A percentile compares a stretch with the other conserved stretches of the same genome.
These are phyloP conservation scores for Phytophthora hybrid DNA, from an alignment of 352 stramenopile genomes.

Conservation along the genomic window DNA sequence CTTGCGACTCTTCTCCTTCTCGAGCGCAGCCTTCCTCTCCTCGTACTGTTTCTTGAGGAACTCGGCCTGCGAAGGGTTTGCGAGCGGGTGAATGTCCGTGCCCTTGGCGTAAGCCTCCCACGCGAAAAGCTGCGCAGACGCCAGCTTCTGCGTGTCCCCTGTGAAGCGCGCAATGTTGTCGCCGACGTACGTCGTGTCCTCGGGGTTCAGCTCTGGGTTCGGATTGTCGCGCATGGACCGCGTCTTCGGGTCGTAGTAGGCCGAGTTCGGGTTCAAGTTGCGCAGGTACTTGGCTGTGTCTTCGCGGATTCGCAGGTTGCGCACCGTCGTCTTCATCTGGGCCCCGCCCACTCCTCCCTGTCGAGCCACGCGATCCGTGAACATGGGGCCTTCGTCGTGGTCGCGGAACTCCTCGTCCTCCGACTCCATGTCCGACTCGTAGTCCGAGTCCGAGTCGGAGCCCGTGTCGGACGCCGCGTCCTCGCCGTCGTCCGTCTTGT, in stretches of 20 bases:
- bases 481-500: slow-evolving; percentile 24
- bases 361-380: slow-evolving; percentile 93
- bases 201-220: slow-evolving; percentile 93
- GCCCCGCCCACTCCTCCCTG: slow-evolving; percentile 97
- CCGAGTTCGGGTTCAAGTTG: slow-evolving; percentile 98
- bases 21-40: slow-evolving; percentile 71
- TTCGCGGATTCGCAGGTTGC: slow-evolving; percentile 99
- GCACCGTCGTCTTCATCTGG: slow-evolving; percentile 98
- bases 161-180: slow-evolving; percentile 96
- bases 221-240: slow-evolving; percentile 99
- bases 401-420: slow-evolving; percentile 93
- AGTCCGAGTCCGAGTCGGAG: slow-evolving; percentile 92
- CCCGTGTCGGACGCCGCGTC: slow-evolving; percentile 48
- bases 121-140: slow-evolving; percentile 95
- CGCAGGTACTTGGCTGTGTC: slow-evolving; percentile 99
- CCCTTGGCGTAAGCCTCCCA: slow-evolving; percentile 95
- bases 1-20: slow-evolving; percentile 73
- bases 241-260: slow-evolving; percentile 99
- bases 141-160: slow-evolving; percentile 94
- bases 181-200: slow-evolving; percentile 95
- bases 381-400: slow-evolving; percentile 94
- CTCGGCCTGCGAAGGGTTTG: slow-evolving; percentile 96
- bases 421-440: slow-evolving; percentile 88
- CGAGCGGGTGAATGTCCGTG: slow-evolving; percentile 95
- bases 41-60: slow-evolving; percentile 96